Evolutionary conservation across 2,329 filamentous ascomycete species (phyloP).

Genomic region (Calonectria henricotiae): DNA sequence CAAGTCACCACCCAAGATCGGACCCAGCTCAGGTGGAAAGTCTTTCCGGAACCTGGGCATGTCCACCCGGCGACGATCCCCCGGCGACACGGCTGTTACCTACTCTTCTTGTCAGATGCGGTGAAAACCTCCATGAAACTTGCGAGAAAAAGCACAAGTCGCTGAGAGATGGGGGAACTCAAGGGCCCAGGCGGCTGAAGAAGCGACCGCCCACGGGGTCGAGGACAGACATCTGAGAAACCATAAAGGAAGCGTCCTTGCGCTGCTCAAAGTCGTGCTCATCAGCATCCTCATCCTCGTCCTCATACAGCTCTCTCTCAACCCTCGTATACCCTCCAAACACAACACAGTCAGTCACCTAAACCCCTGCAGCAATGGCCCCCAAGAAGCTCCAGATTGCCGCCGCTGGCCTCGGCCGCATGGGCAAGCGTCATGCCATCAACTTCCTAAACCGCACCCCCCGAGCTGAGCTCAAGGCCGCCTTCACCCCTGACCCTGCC

Average conservation of each 20-base stretch:
- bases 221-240: conserved; percentile 4
- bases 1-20: neutral
- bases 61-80: conserved; percentile 8
- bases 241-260: conserved; percentile 33
- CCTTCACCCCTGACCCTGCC: conserved; percentile 63
- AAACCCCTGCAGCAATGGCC: conserved; percentile 27
- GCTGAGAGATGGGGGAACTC: conserved; percentile 28
- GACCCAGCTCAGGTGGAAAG: neutral
- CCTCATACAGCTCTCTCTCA: conserved; percentile 4
- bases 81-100: neutral
- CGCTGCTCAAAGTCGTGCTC: conserved; percentile 3
- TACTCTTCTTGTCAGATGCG: conserved; percentile 19
- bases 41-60: conserved; percentile 30
- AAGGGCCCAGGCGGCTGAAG: conserved; percentile 12
- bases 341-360: neutral
- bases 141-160: conserved; percentile 1
- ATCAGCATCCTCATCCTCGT: conserved; percentile 7
- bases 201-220: neutral
- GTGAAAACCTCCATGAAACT: conserved; percentile 16
- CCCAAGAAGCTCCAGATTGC: conserved; percentile 61
- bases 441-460: conserved; percentile 65
- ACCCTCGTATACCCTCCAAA: conserved; percentile 1
- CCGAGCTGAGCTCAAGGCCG: conserved; percentile 67
- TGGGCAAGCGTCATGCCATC: conserved; percentile 69
- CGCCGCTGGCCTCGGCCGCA: conserved; percentile 68